Conservation (phyloP, 108 stramenopile species). For the Fistulifera solaris region DNA sequence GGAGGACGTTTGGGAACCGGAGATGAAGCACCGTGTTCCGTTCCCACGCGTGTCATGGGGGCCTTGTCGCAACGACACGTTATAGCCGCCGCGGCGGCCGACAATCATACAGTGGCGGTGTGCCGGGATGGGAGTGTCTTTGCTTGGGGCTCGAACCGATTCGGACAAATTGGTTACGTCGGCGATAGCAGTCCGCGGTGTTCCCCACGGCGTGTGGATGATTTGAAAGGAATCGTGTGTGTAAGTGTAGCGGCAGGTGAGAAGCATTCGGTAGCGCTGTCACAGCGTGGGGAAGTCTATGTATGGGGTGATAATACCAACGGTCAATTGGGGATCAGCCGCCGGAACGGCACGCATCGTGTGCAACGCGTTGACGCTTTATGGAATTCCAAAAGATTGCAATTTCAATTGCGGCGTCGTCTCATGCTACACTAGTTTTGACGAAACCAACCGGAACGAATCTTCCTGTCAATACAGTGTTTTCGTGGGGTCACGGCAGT, state of each 20-base stretch:
- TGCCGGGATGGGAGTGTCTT: constrained; percentile 50
- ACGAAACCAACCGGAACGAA: constrained; percentile 26
- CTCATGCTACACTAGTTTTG: constrained; percentile 64
- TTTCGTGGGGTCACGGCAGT: constrained; percentile 79
- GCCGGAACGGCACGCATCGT: constrained; percentile 17
- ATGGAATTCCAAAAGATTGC: constrained; percentile 43
- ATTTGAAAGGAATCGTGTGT: constrained; percentile 43
- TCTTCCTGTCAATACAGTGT: constrained; percentile 59
- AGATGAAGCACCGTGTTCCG: constrained; percentile 45
- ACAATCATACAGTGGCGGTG: constrained; percentile 71
- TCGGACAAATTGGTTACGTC: constrained; percentile 58
- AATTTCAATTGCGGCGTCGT: constrained; percentile 67
- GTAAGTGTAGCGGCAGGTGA: constrained; percentile 72
- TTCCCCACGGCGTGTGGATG: constrained; percentile 63
- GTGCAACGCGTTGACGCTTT: constrained; percentile 59
- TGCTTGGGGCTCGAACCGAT: constrained; percentile 77
- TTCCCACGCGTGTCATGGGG: constrained; percentile 58
- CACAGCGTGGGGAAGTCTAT: constrained; percentile 61
- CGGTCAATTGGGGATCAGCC: constrained; percentile 57
- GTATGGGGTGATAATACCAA: constrained; percentile 76
- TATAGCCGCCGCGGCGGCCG: constrained; percentile 61
- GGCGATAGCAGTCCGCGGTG: constrained; percentile 21
- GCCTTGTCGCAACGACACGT: constrained; percentile 45
- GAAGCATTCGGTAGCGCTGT: constrained; percentile 71
- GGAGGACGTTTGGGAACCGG: constrained; percentile 70